Evolutionary conservation across 2,329 filamentous ascomycete genomes (phyloP).

Genomic region (Aspergillus candidus): DNA sequence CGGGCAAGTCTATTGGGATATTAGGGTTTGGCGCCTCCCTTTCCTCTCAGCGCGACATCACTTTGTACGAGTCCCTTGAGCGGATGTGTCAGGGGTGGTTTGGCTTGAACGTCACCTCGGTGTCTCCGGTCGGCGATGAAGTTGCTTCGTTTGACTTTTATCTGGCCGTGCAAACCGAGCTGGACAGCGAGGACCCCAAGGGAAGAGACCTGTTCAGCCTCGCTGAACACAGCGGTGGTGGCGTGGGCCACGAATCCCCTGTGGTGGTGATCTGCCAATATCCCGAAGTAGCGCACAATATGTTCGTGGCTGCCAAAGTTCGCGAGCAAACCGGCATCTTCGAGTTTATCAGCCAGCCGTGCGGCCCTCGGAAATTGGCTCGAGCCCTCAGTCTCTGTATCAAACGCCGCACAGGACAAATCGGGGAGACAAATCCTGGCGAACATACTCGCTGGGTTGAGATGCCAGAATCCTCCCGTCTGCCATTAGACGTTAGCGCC

Average conservation of each 20-base stretch:
- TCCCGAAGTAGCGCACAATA: conserved; percentile 16
- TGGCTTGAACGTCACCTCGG: conserved; percentile 9
- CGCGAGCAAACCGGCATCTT: conserved; percentile 13
- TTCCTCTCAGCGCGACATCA: conserved; percentile 10
- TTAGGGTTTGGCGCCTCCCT: conserved; percentile 15
- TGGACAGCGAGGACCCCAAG: conserved; percentile 14
- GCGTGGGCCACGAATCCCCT: conserved; percentile 12
- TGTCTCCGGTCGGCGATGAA: conserved; percentile 2
- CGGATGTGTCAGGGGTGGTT: conserved; percentile 20
- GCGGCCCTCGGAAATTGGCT: conserved; percentile 30
- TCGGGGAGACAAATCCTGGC: conserved; percentile 1
- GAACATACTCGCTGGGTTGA: conserved; percentile 18
- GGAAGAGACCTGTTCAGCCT: conserved; percentile 11
- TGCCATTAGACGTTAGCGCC: conserved; percentile 14
- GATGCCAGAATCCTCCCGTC: conserved; percentile 14
- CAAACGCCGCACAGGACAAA: conserved; percentile 10
- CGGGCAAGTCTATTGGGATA: conserved; percentile 15
- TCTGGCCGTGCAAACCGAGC: conserved; percentile 19
- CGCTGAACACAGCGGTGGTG: background rate
- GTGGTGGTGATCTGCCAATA: conserved; percentile 26
- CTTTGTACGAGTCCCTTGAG: conserved; percentile 13
- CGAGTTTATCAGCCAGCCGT: conserved; percentile 32
- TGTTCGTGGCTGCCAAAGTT: conserved; percentile 10
- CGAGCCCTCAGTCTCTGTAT: conserved; percentile 22
- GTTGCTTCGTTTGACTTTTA: conserved; percentile 15